Base-by-base conservation (phyloP, 192 early-diverging fungal genomes). In the Coemansia sp. region DNA sequence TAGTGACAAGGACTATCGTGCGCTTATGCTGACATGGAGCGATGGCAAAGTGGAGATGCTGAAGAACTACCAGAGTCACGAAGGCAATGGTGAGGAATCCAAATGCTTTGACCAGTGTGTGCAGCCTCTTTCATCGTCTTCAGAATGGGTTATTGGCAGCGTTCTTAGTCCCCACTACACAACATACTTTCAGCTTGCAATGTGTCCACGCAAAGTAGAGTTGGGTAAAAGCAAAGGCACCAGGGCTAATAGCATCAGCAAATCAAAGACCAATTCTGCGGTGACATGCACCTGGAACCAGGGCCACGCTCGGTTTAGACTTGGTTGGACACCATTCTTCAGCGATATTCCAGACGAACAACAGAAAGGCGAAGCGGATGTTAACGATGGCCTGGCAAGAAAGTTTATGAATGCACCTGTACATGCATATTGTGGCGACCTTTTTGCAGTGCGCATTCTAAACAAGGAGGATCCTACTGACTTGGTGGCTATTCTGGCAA, bases 381-480 rank as follows among this genome's bases (percentile, higher is more conserved):
- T 43, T n/a, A 19, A 40, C 11, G 5, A 17, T 22, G 17, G 55
- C 37, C 19, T 37, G 37, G 55, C 55, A 56, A 56, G 14, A 38
- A 59, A 41, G 38, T 41, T 41, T 41, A 63, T 70, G 68, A 63
- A 63, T 53, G 63, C 67, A 1, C 76, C 68, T 16, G 72, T 77
- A 7, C 71, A 77, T 13, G 80, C 80, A 40, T 74, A 83, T 72
- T 74, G 80, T 50, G 80, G 80, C 57, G 80, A 83, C 49, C 63
- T 83, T 32, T 54, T 83, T 37, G 80, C 80, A 3, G 80, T 83
- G 65, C 80, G 80, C 22, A 67, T 83, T 11, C 72, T 83, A 11
- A 83, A 83, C 72, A 73, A 74, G 54, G 80, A 83, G 55, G 80
- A 83, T 61, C 65, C 80, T 16, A 83, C 80, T 6, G 80, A 83